Conservation (phyloP, 2,329 filamentous ascomycete species). For the Colletotrichum abscissum region DNA sequence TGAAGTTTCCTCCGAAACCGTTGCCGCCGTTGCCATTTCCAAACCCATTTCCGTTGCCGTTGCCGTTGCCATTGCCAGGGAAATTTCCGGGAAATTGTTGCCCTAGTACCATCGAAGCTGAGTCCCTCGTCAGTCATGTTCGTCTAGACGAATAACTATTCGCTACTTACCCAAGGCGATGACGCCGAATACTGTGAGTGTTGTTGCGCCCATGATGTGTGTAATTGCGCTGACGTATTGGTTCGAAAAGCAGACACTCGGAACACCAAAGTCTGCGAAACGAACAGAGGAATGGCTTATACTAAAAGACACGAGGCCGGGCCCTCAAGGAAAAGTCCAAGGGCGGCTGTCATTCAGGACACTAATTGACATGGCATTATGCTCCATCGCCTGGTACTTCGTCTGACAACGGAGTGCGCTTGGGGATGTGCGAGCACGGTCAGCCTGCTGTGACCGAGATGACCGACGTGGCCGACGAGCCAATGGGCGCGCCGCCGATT, state of each 20-base stretch:
- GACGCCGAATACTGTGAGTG: constrained; percentile 11
- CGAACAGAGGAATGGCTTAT: neutral
- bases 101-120: constrained; percentile 16
- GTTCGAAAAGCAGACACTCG: neutral
- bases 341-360: constrained; percentile 22
- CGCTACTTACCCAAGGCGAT: constrained; percentile 10
- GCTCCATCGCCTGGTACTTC: neutral
- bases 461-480: constrained; percentile 32
- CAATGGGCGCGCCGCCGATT: constrained; percentile 28
- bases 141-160: too few relatives aligned
- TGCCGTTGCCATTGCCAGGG: constrained; percentile 19
- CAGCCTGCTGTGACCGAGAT: constrained; percentile 23
- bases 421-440: constrained; percentile 35
- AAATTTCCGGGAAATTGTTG: constrained; percentile 28
- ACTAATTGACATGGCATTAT: constrained; percentile 9
- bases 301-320: neutral
- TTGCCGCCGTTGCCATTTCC: constrained; percentile 24
- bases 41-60: constrained; percentile 23
- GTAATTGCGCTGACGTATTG: neutral
- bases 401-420: constrained; percentile 28
- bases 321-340: neutral
- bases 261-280: neutral
- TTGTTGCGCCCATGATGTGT: constrained; percentile 9
- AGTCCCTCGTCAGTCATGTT: neutral
- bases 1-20: constrained; percentile 29